phyloP scores from a whole-genome alignment of 2,329 filamentous ascomycete species.

The Apiospora kogelbergensis region DNA sequence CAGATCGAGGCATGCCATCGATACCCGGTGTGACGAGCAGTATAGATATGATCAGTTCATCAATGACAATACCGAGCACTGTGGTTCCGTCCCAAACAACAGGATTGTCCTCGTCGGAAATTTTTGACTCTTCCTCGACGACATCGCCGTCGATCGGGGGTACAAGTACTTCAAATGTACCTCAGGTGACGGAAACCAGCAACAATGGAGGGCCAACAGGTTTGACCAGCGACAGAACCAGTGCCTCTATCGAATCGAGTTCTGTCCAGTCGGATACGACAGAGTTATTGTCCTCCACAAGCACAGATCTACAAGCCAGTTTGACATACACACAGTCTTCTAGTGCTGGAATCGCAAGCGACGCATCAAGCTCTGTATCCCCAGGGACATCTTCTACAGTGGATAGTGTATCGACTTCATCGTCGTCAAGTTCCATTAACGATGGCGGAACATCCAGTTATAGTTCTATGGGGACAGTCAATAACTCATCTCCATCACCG shows the following conservation, averaged over 20 bases:
- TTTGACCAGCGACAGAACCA: background rate
- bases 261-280: background rate
- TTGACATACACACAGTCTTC: background rate
- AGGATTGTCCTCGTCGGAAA: background rate
- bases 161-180: background rate
- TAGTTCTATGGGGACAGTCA: background rate
- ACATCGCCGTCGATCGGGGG: background rate
- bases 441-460: background rate
- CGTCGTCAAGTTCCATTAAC: background rate
- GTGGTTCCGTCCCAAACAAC: background rate
- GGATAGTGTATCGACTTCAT: background rate
- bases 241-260: background rate
- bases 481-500: background rate
- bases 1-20: background rate
- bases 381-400: background rate
- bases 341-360: background rate
- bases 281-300: background rate
- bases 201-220: background rate
- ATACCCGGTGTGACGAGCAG: background rate
- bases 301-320: background rate
- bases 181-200: background rate
- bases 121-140: background rate
- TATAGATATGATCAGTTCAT: background rate
- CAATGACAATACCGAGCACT: background rate
- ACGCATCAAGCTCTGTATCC: background rate